Evolutionary conservation across 169 alveolate genomes (phyloP), one percentile per base, ranked within the genome.

Genomic region (Eimeria maxima): DNA sequence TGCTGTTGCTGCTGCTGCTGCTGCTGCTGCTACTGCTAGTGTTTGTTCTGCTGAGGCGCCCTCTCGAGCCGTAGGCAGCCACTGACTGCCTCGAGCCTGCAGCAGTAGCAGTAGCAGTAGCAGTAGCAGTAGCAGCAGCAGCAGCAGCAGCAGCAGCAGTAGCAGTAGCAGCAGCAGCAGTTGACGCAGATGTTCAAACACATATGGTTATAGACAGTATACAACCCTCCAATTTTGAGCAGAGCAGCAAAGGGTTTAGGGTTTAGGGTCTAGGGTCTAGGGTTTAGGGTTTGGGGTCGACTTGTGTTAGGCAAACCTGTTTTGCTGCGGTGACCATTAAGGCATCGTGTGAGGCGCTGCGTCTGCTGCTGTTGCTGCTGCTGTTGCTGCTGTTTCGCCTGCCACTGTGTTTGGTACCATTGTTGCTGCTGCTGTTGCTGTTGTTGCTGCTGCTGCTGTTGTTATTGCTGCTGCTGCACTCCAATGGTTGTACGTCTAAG

Each of bases 381-480:
- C 22, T 55, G 14, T 13, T 24, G 74, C 42, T 5, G 74, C 74
- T 24, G 74, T 42, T 20, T 11, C 38, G 4, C 42, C 42, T 13
- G 74, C 42, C n/a, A 38, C 74, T 65, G 74, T 38, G 7, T 29
- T 20, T 65, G 74, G 16, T 22, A 38, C 74, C n/a, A 38, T 16
- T 65, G 74, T 38, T 13, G 74, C 42, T 65, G 74, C 74, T 65
- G 74, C 74, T 60, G 69, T 18, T 60, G 69, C 69, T 60, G 69
- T n/a, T 60, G 74, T 38, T 13, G 74, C 13, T 65, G 74, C 42
- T 65, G 74, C 42, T 24, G 74, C 7, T 65, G 74, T 38, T 65
- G 74, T 42, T 65, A 42, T 42, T 65, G 74, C 74, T 65, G 74
- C 74, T 65, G 74, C 74, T 65, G 74, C 74, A 53, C 10, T 53